These are phyloP conservation scores for Ceratocystis colombiana DNA, from an alignment of 2,329 filamentous ascomycete genomes.

Conservation along the genomic window DNA sequence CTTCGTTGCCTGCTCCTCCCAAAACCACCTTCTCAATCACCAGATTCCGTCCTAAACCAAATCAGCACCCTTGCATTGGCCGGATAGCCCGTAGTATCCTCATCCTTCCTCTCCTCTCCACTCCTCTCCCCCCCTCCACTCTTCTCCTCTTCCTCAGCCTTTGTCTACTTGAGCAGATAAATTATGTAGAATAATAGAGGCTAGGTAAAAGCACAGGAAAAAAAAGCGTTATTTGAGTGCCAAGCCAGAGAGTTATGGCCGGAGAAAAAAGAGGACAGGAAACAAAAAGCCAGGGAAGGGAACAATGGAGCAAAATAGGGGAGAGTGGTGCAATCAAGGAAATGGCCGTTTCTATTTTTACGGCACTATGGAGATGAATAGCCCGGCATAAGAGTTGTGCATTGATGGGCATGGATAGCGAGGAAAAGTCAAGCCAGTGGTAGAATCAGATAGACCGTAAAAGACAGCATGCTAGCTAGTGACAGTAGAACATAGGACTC, in stretches of 20 bases:
- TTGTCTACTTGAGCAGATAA: not conserved
- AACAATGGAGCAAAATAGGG: slow-evolving; percentile 1
- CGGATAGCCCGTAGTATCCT: slow-evolving; percentile 8
- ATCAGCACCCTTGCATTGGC: slow-evolving; percentile 2
- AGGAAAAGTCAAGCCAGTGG: not conserved
- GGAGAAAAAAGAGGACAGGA: slow-evolving; percentile 3
- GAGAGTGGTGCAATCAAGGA: not conserved
- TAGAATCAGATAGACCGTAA: not conserved
- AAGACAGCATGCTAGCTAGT: not conserved
- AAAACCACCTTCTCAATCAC: not conserved
- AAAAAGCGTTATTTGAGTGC: not conserved
- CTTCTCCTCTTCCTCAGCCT: not conserved
- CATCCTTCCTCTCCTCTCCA: not conserved
- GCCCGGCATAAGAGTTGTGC: not conserved
- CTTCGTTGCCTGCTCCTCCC: not conserved
- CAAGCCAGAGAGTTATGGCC: not conserved
- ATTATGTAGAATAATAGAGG: not conserved
- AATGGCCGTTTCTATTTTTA: slow-evolving; percentile 8
- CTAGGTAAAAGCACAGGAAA: too few relatives aligned
- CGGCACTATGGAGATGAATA: not conserved
- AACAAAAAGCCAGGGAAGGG: not conserved
- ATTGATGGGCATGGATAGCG: not conserved
- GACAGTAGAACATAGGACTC: not conserved
- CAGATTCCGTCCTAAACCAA: slow-evolving; percentile 3
- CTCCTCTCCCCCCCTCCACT: not conserved